Evolutionary conservation across 306 rosid species (phyloP).

Genomic region (Vicia villosa): DNA sequence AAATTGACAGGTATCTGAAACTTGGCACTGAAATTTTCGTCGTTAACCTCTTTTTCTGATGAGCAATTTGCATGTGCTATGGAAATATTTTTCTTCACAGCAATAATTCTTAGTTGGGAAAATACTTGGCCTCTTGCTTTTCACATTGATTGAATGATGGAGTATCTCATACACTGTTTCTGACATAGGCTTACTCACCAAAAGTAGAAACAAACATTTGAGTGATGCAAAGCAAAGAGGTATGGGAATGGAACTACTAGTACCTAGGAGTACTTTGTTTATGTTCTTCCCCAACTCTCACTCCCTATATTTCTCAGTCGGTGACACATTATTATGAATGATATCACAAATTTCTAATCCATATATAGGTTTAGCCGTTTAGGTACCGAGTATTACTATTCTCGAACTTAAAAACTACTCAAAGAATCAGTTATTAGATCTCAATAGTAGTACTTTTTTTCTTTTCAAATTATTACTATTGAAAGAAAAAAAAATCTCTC

Average conservation of each 20-base stretch:
- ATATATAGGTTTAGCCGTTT: too few relatives aligned
- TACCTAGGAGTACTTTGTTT: neutral
- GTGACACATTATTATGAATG: neutral
- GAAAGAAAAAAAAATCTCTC: too few relatives aligned
- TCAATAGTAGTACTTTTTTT: too few relatives aligned
- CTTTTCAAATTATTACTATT: too few relatives aligned
- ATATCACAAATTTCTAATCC: too few relatives aligned
- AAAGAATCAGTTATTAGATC: too few relatives aligned
- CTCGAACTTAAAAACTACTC: too few relatives aligned
- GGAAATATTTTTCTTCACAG: neutral
- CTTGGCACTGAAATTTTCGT: neutral
- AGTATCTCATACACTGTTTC: neutral
- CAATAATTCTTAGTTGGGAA: neutral
- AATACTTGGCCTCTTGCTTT: neutral
- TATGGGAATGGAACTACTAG: neutral
- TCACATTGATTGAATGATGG: neutral
- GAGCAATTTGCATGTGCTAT: neutral
- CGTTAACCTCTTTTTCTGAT: neutral
- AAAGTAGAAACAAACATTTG: neutral
- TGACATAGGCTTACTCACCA: conserved; percentile 7
- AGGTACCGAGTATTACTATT: too few relatives aligned
- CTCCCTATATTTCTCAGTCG: neutral
- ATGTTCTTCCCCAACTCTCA: neutral
- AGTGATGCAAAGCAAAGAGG: neutral
- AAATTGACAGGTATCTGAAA: neutral